A percentile compares a stretch with the other conserved stretches of the same genome.
Evolutionary conservation across 371 early-diverging fungal genomes (phyloP).

Genomic region (Cladochytrium tenue): DNA sequence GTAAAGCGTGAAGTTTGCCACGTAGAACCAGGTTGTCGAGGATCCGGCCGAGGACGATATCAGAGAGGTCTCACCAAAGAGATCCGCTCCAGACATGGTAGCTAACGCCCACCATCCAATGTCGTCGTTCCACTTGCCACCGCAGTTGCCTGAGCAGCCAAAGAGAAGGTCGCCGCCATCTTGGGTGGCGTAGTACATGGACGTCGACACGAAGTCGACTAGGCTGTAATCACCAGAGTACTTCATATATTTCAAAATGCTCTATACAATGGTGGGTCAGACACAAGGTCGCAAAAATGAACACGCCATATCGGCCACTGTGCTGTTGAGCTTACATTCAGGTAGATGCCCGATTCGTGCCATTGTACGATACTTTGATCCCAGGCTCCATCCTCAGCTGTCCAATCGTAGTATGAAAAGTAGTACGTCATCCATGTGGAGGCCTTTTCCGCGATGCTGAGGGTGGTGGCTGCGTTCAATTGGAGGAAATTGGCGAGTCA

Average conservation of each 20-base stretch:
- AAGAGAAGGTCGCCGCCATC: conserved; percentile 10
- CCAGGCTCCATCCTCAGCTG: background rate
- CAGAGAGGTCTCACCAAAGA: too few species aligned
- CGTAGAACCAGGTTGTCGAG: background rate
- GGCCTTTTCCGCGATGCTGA: background rate
- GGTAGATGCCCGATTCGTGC: conserved; percentile 20
- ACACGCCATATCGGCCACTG: background rate
- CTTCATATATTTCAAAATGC: background rate
- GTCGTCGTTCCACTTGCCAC: conserved; percentile 17
- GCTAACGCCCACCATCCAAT: conserved; percentile 21
- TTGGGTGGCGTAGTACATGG: conserved; percentile 3
- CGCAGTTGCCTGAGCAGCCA: background rate
- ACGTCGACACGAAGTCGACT: background rate
- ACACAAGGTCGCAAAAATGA: background rate
- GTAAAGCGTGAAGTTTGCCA: conserved; percentile 19
- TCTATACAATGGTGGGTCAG: background rate
- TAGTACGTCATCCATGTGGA: conserved; percentile 2
- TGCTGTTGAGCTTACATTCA: conserved; percentile 5
- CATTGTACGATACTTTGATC: conserved; percentile 16
- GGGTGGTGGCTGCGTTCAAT: background rate
- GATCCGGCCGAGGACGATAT: background rate
- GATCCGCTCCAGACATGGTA: background rate
- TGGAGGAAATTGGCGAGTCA: background rate
- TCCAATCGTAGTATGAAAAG: background rate
- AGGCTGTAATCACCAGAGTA: conserved; percentile 7